Conservation (phyloP, 1,139 yeast genomes). For the Pichia sp. region DNA sequence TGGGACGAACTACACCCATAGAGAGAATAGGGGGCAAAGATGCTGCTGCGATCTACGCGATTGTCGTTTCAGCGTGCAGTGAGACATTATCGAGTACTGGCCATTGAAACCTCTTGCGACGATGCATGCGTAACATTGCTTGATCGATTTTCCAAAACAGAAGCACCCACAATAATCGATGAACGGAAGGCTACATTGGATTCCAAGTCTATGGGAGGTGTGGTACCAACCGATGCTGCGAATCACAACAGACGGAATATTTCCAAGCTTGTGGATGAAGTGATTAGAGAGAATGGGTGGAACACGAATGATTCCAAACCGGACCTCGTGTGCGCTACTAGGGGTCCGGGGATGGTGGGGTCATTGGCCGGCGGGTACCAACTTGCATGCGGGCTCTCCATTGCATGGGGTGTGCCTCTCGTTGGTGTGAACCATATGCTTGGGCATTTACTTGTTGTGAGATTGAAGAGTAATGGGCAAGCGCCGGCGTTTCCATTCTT, state of each 20-base stretch:
- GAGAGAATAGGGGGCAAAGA: too few relatives aligned
- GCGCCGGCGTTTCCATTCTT: conserved; percentile 67
- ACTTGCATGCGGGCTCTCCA: conserved; percentile 74
- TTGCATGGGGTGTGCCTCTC: conserved; percentile 71
- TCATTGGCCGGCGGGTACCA: conserved; percentile 78
- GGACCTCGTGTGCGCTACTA: conserved; percentile 78
- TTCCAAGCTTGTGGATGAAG: conserved; percentile 36
- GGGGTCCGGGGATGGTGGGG: conserved; percentile 98
- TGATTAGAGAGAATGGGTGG: conserved; percentile 29
- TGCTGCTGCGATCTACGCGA: too few relatives aligned
- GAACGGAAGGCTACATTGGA: conserved; percentile 63
- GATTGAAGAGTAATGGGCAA: conserved; percentile 39
- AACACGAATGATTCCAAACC: conserved; percentile 35
- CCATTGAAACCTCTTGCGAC: conserved; percentile 92
- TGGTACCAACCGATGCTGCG: conserved; percentile 81
- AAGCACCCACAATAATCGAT: conserved; percentile 46
- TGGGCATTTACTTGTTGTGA: conserved; percentile 76
- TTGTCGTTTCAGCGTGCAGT: too few relatives aligned
- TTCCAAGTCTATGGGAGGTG: conserved; percentile 69
- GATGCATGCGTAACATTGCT: conserved; percentile 85
- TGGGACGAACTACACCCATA: too few relatives aligned
- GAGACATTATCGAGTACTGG: conserved; percentile 43
- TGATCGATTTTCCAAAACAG: conserved; percentile 34
- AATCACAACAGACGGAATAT: conserved; percentile 63
- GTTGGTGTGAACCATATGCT: conserved; percentile 96